Percentiles rank a stretch among this genome's conserved stretches.
Conservation (phyloP, 2,329 filamentous ascomycete species). For the Teratosphaeria viscida region DNA sequence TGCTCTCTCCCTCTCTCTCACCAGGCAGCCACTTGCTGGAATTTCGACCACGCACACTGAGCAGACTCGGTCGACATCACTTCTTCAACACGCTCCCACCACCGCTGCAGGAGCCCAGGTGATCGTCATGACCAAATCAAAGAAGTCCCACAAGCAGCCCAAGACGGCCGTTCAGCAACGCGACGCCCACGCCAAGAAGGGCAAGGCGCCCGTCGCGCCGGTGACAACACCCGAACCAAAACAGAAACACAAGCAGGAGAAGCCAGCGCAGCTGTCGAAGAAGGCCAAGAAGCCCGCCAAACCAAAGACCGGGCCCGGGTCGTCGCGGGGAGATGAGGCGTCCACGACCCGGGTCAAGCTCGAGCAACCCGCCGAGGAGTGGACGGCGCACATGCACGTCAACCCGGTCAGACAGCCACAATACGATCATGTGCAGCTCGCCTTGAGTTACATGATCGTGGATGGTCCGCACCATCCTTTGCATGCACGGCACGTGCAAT, state of each 20-base stretch:
- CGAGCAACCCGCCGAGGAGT: not conserved
- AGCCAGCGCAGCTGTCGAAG: not conserved
- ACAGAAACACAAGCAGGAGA: not conserved
- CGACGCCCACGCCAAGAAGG: not conserved
- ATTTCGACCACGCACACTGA: not conserved
- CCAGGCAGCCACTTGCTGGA: not conserved
- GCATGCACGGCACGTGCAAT: not conserved
- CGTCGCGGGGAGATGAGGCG: not conserved
- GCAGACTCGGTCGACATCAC: not conserved
- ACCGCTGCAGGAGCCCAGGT: not conserved
- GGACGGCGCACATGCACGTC: not conserved
- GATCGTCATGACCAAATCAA: not conserved
- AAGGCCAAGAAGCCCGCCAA: not conserved
- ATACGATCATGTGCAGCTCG: not conserved
- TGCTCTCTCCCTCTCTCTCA: not conserved
- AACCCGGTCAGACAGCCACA: not conserved
- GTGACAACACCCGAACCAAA: not conserved
- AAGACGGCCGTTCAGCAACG: not conserved
- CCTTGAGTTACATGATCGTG: not conserved
- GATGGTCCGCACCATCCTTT: not conserved
- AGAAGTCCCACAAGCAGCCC: not conserved
- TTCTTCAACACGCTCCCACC: not conserved
- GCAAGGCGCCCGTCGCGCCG: not conserved
- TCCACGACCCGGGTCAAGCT: not conserved
- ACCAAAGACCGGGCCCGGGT: not conserved